phyloP scores from a whole-genome alignment of 192 early-diverging fungal genomes.

The Mortierella antarctica region DNA sequence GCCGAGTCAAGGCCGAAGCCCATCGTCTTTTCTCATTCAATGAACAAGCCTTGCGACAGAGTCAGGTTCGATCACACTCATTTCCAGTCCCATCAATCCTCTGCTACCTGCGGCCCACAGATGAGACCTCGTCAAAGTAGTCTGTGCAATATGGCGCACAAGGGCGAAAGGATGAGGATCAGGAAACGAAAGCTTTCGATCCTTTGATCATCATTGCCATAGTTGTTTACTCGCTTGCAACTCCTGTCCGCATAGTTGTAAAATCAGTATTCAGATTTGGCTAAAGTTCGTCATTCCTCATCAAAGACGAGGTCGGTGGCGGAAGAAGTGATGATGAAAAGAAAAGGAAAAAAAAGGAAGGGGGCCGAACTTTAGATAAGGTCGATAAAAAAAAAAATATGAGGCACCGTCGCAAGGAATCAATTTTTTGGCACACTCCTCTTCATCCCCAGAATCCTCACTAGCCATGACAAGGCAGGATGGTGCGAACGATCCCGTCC shows the following conservation, averaged over 20 bases:
- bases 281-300: conserved; percentile 28
- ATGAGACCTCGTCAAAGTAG: too few relatives aligned
- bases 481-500: neutral
- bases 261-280: conserved; percentile 28
- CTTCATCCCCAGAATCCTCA: too few relatives aligned
- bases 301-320: neutral
- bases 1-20: conserved; percentile 13
- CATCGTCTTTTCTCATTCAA: neutral
- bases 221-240: conserved; percentile 21
- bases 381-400: neutral
- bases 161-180: too few relatives aligned
- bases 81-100: too few relatives aligned
- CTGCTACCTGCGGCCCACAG: too few relatives aligned
- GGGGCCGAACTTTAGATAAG: too few relatives aligned
- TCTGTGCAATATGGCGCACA: too few relatives aligned
- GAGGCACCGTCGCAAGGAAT: neutral
- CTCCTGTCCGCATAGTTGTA: conserved; percentile 10
- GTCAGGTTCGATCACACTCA: too few relatives aligned
- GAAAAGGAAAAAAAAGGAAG: neutral
- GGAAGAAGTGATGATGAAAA: conserved; percentile 12
- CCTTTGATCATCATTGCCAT: conserved; percentile 17
- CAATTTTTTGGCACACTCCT: too few relatives aligned
- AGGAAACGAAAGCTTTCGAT: too few relatives aligned
- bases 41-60: conserved; percentile 18
- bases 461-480: conserved; percentile 9